A percentile compares a stretch with the other conserved stretches of the same genome.
phyloP scores from a whole-genome alignment of 495 filamentous ascomycete genomes.

The Coniosporium apollinis region DNA sequence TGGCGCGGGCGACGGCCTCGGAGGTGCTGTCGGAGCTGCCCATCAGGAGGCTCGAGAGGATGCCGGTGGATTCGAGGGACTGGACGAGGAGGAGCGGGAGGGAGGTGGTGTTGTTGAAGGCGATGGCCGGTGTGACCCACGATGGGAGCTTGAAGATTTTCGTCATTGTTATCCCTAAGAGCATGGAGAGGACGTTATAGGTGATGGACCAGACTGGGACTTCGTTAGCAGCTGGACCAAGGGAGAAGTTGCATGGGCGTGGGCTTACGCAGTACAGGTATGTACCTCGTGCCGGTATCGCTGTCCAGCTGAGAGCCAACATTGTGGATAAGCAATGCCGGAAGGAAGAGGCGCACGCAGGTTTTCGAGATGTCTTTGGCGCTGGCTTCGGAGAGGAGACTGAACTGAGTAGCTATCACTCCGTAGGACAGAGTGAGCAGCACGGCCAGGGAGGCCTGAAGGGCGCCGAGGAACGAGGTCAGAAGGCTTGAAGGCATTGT shows the following conservation, averaged over 20 bases:
- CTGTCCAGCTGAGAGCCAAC: conserved; percentile 48
- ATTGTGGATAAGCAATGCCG: conserved; percentile 50
- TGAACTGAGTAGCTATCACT: conserved; percentile 38
- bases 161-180: conserved; percentile 29
- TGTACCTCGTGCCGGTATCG: conserved; percentile 37
- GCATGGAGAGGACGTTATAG: conserved; percentile 39
- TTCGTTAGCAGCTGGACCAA: conserved; percentile 1
- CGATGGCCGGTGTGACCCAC: conserved; percentile 49
- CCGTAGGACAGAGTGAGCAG: conserved; percentile 52
- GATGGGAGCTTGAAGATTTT: conserved; percentile 38
- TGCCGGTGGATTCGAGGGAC: conserved; percentile 46
- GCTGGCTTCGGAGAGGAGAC: conserved; percentile 35
- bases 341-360: conserved; percentile 54
- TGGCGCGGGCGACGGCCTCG: conserved; percentile 43
- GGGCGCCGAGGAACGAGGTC: conserved; percentile 44
- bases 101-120: conserved; percentile 65
- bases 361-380: conserved; percentile 48
- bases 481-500: conserved; percentile 10
- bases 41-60: conserved; percentile 36
- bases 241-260: background rate
- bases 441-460: conserved; percentile 56
- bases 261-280: conserved; percentile 31
- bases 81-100: conserved; percentile 53
- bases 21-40: conserved; percentile 29
- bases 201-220: conserved; percentile 38